Evolutionary conservation across 176 grass and related monocot species (phyloP), one percentile per base, ranked within the genome.

Genomic region (Ensete glaucum): DNA sequence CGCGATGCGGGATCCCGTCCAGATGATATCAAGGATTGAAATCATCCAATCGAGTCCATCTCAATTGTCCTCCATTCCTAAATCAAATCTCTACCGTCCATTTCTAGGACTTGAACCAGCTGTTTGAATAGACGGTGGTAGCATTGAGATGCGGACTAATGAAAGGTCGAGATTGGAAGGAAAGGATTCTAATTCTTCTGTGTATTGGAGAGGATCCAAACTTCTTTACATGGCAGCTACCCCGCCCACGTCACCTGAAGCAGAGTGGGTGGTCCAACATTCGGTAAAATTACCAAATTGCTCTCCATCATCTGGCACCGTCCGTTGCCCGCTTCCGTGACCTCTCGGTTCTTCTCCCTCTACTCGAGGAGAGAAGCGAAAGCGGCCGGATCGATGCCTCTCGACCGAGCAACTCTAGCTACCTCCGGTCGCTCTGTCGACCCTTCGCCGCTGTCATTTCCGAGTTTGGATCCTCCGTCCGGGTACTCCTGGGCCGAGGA

Each of bases 401-500:
- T 70, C 17, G 27, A 50, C 43, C 16, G 43, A 8, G 67, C n/a
- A 5, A 49, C 67, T 19, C 67, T 70, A 25, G 67, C 48, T 11
- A 11, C 67, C 48, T 1, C 48, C 48, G 20, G 43, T 20, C 67
- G 15, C 67, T 21, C 67, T n/a, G 43, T 48, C 51, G 19, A 34
- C 16, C 52, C 43, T 1, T 50, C 67, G 2, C 51, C 67, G 16
- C 8, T 16, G 48, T 50, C 67, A 17, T 11, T 17, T 50, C 48
- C 48, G 67, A 70, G 52, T 2, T 17, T 19, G n/a, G 73, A 76
- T 76, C 54, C 71, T 2, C 84, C 79, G 54, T 67, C 34, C 24
- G 72, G 77, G 53, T 77, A 88, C 25, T 79, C 86, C 54, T 92
- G 90, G 90, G 43, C 78, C 43, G 75, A 58, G 13, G 76, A 89